Evolutionary conservation across 1,139 yeast species (phyloP), one percentile per base, ranked within the genome.

Genomic region (Candida gigantensis): DNA sequence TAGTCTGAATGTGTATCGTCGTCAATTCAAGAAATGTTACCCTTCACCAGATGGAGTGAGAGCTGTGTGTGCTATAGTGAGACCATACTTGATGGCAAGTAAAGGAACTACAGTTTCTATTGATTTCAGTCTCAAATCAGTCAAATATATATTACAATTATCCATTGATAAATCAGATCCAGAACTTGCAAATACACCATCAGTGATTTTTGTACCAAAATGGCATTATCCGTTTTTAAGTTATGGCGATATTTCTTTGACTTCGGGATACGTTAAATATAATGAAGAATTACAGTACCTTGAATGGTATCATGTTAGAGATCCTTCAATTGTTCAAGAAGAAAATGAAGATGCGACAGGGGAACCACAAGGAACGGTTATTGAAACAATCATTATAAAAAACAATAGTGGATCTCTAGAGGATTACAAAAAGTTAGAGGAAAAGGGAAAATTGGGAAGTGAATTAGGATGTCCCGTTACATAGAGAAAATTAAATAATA

Each of bases 1-100:
- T 2, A 49, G 57, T 13, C 64, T 58, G 29, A 60, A 60, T 35
- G 49, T 55, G 5, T 40, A 42, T 24, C 48, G 42, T 20, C 52
- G 52, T 34, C 60, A 44, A 24, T 27, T 28, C 29, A 37, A 36
- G 25, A 44, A 44, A 31, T 68, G 72, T 36, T 68, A 58, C 40
- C 72, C 75, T 1, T 63, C 74, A 1, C 70, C 75, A 3, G 76
- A 74, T 42, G 94, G 94, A 1, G 74, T 80, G 1, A 65, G 96
- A 36, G 94, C 90, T 0, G 70, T 74, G 2, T 73, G 74, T 39
- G 87, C 95, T 0, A 73, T 84, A 3, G 64, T 85, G 15, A 68
- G 96, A 34, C 96, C 96, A 1, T 85, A 72, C 47, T 79, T 85
- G 1, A 57, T 78, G 3, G 76, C 81, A 3, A 70, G 81, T 0